Conservation (phyloP, 495 filamentous ascomycete species). For the Tuber indicum region DNA sequence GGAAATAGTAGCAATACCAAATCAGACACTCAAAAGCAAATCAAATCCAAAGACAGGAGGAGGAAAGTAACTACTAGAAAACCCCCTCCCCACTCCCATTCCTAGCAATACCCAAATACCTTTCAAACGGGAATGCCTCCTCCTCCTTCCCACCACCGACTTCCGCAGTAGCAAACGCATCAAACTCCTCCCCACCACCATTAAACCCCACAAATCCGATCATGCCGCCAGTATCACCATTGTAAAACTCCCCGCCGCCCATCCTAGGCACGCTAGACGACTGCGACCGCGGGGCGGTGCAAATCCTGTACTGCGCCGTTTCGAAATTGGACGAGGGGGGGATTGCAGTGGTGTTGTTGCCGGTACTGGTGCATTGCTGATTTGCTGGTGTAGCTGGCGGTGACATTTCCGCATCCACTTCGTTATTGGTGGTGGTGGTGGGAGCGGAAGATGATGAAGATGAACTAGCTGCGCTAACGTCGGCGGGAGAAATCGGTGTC, state of each 20-base stretch:
- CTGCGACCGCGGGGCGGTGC: not conserved
- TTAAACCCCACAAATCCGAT: not conserved
- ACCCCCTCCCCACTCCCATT: constrained; percentile 12
- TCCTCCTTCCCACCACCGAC: constrained; percentile 18
- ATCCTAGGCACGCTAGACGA: not conserved
- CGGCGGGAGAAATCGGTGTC: constrained; percentile 31
- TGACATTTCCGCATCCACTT: constrained; percentile 12
- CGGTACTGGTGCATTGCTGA: not conserved
- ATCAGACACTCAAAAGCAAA: not conserved
- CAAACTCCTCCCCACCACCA: not conserved
- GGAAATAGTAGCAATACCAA: not conserved
- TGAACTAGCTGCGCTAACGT: constrained; percentile 10
- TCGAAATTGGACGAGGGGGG: not conserved
- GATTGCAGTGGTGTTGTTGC: not conserved
- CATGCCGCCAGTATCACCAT: not conserved
- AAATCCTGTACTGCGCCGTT: not conserved
- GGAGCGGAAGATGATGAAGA: constrained; percentile 1
- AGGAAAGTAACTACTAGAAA: constrained; percentile 19
- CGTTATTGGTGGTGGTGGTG: not conserved
- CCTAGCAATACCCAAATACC: constrained; percentile 13
- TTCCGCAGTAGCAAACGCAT: constrained; percentile 14
- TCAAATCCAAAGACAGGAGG: not conserved
- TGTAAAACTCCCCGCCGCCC: not conserved
- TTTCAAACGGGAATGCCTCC: constrained; percentile 33
- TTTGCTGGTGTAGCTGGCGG: constrained; percentile 23